A percentile compares a stretch with the other conserved stretches of the same genome.
These are phyloP conservation scores for Amanita rimosa DNA, from an alignment of 768 basidiomycete species.

Conservation along the genomic window DNA sequence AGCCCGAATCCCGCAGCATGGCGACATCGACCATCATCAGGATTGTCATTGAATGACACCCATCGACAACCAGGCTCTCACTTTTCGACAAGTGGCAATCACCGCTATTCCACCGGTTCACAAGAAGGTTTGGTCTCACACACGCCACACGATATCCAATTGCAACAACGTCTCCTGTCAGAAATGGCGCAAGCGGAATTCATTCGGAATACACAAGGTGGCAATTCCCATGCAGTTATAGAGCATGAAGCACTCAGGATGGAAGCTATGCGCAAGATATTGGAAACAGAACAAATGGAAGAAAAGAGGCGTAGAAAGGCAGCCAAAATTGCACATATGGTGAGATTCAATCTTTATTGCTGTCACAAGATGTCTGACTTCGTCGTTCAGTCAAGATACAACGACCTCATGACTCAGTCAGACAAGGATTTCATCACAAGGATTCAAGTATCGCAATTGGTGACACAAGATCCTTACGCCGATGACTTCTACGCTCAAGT, in stretches of 20 bases:
- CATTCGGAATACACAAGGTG: conserved; percentile 50
- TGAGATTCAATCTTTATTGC: conserved; percentile 17
- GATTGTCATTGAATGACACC: conserved; percentile 35
- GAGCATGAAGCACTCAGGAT: conserved; percentile 62
- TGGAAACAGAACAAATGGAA: conserved; percentile 85
- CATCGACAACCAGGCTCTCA: conserved; percentile 38
- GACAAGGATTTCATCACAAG: conserved; percentile 99
- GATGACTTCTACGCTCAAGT: conserved; percentile 99
- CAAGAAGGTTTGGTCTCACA: conserved; percentile 42
- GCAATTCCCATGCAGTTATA: conserved; percentile 27
- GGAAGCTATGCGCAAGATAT: conserved; percentile 82
- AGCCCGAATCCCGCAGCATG: conserved; percentile 11
- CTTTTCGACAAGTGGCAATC: conserved; percentile 25
- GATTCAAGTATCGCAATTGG: conserved; percentile 96
- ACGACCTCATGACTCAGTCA: conserved; percentile 93
- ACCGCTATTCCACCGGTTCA: conserved; percentile 24
- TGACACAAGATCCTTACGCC: conserved; percentile 92
- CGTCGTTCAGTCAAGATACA: conserved; percentile 65
- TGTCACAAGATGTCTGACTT: conserved; percentile 4
- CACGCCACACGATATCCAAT: conserved; percentile 52
- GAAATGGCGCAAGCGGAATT: conserved; percentile 68
- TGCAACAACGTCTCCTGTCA: conserved; percentile 67
- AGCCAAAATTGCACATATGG: conserved; percentile 85
- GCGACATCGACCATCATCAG: conserved; percentile 20
- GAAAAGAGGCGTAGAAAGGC: conserved; percentile 73